Evolutionary conservation across 768 basidiomycete species (phyloP), one percentile per base, ranked within the genome.

Genomic region (Mycena kentingensis): DNA sequence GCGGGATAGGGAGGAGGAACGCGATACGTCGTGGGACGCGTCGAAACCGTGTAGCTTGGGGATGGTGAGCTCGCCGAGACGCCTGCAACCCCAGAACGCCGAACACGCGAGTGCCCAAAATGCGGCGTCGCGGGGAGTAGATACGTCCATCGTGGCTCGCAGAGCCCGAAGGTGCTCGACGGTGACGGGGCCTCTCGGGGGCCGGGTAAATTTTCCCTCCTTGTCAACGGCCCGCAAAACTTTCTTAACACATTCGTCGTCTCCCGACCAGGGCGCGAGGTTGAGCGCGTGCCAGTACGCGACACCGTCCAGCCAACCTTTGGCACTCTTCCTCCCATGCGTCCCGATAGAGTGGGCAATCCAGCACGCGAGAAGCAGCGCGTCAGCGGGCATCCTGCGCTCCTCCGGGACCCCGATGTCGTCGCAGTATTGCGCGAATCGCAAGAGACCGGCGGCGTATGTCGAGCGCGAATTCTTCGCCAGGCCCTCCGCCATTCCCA

Each of bases 81-180:
- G n/a, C n/a, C n/a, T n/a, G n/a, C n/a, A n/a, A n/a, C 4, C 57
- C 35, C 51, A 50, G 36, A 61, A 61, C 1, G 57, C 57, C 2
- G 36, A n/a, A 4, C 44, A 26, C 1, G 52, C 56, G 1, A 50
- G 27, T 2, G 52, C 57, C 41, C 57, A 61, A 5, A 55, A 45
- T 1, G 57, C 45, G 0, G 51, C 52, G 24, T 49, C 48, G 1
- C 13, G 4, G 6, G 50, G 51, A n/a, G n/a, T n/a, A n/a, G n/a
- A n/a, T 2, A 6, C 8, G 1, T 49, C 21, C 6, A 61, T 21
- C 8, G 41, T 24, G 1, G 13, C 6, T 5, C 27, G 26, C 0
- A 61, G 18, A 10, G 31, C 18, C 3, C 5, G 16, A 2, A 61
- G 41, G 27, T 61, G 53, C 6, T 38, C 15, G 0, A 1, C 0